Conservation (phyloP, 2,329 filamentous ascomycete genomes). For the Saccharata proteae region DNA sequence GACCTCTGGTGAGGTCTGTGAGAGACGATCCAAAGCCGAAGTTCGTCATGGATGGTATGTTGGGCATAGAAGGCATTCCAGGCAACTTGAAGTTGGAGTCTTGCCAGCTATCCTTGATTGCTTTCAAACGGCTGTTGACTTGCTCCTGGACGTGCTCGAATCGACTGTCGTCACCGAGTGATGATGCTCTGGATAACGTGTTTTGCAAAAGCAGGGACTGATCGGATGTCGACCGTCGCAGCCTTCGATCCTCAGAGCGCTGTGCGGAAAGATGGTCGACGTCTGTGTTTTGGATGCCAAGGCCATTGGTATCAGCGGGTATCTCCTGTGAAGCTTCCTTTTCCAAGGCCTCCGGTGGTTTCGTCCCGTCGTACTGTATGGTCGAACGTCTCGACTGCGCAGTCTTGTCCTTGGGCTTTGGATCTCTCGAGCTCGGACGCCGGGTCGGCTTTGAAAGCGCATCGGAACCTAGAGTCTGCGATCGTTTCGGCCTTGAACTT, state of each 20-base stretch:
- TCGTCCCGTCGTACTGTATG: conserved; percentile 1
- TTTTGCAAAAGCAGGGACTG: conserved; percentile 64
- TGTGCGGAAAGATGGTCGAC: conserved; percentile 10
- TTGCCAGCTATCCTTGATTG: conserved; percentile 75
- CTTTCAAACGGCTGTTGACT: conserved; percentile 81
- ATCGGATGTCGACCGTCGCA: conserved; percentile 59
- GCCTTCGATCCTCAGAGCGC: conserved; percentile 7
- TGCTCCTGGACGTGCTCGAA: conserved; percentile 74
- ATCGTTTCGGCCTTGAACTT: background rate
- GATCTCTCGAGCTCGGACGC: background rate
- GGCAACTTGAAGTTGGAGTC: conserved; percentile 64
- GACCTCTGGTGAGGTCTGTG: conserved; percentile 5
- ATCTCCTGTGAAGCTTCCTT: no score
- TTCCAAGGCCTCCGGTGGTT: background rate
- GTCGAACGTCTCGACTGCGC: conserved; percentile 3
- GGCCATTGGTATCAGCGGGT: background rate
- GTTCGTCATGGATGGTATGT: conserved; percentile 29
- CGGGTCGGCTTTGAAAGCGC: conserved; percentile 1
- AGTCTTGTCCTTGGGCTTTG: conserved; percentile 1
- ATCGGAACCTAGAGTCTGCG: conserved; percentile 3
- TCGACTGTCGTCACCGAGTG: conserved; percentile 68
- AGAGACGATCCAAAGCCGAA: conserved; percentile 13
- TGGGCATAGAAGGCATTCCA: conserved; percentile 33
- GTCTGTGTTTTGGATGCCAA: no score
- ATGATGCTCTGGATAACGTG: conserved; percentile 65